Conservation (phyloP, 176 grass and related monocot genomes). For the Eremochloa ophiuroides region DNA sequence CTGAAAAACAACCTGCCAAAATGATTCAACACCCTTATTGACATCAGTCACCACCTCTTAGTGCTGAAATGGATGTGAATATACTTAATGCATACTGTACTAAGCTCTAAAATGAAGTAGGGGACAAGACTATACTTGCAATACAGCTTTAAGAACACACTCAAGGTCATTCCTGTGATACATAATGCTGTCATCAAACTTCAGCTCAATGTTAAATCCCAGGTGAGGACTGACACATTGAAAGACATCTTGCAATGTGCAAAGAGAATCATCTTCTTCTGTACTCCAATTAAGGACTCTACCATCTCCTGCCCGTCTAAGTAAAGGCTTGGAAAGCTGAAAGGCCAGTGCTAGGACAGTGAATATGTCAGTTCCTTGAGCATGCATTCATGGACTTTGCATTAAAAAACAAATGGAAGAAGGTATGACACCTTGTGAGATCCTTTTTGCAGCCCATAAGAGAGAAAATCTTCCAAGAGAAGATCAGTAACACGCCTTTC, state of each 20-base stretch:
- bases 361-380: not conserved
- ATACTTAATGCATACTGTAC: not conserved
- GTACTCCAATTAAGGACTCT: slow-evolving; percentile 54
- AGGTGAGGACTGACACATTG: slow-evolving; percentile 52
- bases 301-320: slow-evolving; percentile 71
- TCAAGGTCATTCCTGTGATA: slow-evolving; percentile 56
- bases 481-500: slow-evolving; percentile 72
- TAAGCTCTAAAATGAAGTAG: not conserved
- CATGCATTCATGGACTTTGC: not conserved
- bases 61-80: slow-evolving; percentile 18
- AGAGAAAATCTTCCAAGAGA: slow-evolving; percentile 71
- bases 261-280: slow-evolving; percentile 64
- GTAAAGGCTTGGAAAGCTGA: slow-evolving; percentile 66
- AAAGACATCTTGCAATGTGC: slow-evolving; percentile 83
- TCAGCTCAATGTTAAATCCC: slow-evolving; percentile 93
- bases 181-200: slow-evolving; percentile 66
- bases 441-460: slow-evolving; percentile 70
- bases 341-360: not conserved
- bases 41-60: slow-evolving; percentile 4
- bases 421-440: slow-evolving; percentile 35
- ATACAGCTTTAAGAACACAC: slow-evolving; percentile 42
- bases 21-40: not conserved
- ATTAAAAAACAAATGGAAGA: not conserved
- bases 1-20: slow-evolving; percentile 62
- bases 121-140: slow-evolving; percentile 39